Percentiles rank a stretch among this genome's conserved stretches.
Evolutionary conservation across 2,329 filamentous ascomycete species (phyloP).

Genomic region (Fusarium sublunatum): DNA sequence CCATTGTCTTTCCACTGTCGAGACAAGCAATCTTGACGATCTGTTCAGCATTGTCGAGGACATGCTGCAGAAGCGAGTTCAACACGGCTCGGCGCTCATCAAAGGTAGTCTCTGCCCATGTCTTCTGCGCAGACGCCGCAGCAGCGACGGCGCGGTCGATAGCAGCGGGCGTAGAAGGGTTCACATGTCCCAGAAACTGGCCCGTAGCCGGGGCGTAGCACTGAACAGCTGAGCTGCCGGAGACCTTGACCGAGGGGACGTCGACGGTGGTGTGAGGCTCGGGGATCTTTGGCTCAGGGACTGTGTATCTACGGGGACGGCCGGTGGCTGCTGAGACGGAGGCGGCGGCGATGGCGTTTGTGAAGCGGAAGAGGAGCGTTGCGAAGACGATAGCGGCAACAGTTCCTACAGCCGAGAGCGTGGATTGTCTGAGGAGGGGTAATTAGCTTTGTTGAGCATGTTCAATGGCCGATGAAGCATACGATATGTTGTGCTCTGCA

Average conservation of each 20-base stretch:
- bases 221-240: constrained; percentile 75
- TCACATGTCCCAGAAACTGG: constrained; percentile 80
- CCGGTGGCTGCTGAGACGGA: constrained; percentile 48
- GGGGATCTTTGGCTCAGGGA: constrained; percentile 71
- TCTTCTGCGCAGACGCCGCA: constrained; percentile 77
- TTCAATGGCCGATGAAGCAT: constrained; percentile 26
- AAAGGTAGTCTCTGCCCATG: constrained; percentile 84
- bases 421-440: constrained; percentile 36
- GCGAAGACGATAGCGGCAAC: constrained; percentile 49
- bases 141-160: constrained; percentile 83
- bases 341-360: constrained; percentile 39
- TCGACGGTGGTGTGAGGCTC: constrained; percentile 68
- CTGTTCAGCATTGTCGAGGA: constrained; percentile 88
- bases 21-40: constrained; percentile 88
- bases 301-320: constrained; percentile 66
- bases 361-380: constrained; percentile 47
- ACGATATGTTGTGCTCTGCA: constrained; percentile 44
- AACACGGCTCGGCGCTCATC: constrained; percentile 81
- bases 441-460: constrained; percentile 6
- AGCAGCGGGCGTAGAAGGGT: constrained; percentile 78
- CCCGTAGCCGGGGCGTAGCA: constrained; percentile 94
- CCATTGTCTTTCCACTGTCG: constrained; percentile 95
- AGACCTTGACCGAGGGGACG: constrained; percentile 70
- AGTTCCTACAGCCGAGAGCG: constrained; percentile 47
- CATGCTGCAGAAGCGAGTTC: constrained; percentile 80